A percentile compares a stretch with the other conserved stretches of the same genome.
phyloP scores from a whole-genome alignment of 2,329 filamentous ascomycete genomes.

The Talaromyces albobiverticillius region DNA sequence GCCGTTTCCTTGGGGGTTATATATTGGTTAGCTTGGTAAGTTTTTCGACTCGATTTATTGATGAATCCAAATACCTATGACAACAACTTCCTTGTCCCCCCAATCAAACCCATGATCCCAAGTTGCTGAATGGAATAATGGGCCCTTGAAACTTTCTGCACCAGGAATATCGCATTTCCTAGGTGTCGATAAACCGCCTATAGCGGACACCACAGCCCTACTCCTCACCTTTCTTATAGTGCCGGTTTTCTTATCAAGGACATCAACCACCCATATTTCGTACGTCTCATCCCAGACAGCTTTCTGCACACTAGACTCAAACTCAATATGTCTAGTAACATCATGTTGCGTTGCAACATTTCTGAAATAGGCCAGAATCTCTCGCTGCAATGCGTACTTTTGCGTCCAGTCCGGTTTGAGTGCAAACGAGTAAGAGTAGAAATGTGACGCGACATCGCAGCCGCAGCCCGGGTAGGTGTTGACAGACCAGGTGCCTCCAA shows the following conservation, averaged over 20 bases:
- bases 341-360: constrained; percentile 21
- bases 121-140: constrained; percentile 39
- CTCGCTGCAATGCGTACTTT: constrained; percentile 31
- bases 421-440: constrained; percentile 45
- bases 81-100: constrained; percentile 36
- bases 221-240: constrained; percentile 19
- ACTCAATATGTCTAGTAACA: constrained; percentile 21
- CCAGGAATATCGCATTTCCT: constrained; percentile 28
- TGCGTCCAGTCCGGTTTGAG: constrained; percentile 40
- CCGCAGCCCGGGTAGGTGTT: constrained; percentile 38
- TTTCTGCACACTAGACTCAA: constrained; percentile 20
- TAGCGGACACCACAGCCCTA: constrained; percentile 28
- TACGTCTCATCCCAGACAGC: constrained; percentile 19
- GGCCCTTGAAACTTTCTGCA: constrained; percentile 31
- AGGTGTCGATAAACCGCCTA: constrained; percentile 28
- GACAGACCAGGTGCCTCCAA: constrained; percentile 36
- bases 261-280: constrained; percentile 26
- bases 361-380: constrained; percentile 32
- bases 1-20: constrained; percentile 38
- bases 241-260: constrained; percentile 24
- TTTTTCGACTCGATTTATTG: constrained; percentile 10
- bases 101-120: constrained; percentile 42
- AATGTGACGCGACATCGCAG: constrained; percentile 38
- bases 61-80: too few relatives aligned
- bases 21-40: not conserved